A percentile compares a stretch with the other conserved stretches of the same genome.
Evolutionary conservation across 2,329 filamentous ascomycete genomes (phyloP).

Genomic region (Colletotrichum sp.): DNA sequence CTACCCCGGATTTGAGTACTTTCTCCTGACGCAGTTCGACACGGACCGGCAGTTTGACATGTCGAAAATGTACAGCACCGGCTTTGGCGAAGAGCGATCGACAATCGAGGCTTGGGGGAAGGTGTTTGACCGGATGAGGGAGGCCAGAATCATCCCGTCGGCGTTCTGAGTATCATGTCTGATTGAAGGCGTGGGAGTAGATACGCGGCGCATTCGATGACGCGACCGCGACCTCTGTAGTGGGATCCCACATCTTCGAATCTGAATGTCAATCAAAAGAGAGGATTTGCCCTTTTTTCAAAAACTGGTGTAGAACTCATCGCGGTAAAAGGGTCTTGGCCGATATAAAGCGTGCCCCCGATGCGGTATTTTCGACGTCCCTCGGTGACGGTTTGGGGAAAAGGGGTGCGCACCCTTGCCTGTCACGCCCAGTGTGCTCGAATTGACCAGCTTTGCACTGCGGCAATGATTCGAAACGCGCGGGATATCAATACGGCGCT

Average conservation of each 20-base stretch:
- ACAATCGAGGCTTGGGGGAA: slow-evolving; percentile 41
- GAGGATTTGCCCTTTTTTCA: neutral
- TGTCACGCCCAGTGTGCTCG: neutral
- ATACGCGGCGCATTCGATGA: slow-evolving; percentile 43
- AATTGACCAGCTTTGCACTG: neutral
- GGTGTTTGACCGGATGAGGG: slow-evolving; percentile 48
- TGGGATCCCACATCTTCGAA: slow-evolving; percentile 26
- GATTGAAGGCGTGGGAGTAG: slow-evolving; percentile 35
- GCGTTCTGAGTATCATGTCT: slow-evolving; percentile 37
- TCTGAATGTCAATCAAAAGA: slow-evolving; percentile 30
- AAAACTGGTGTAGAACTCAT: neutral
- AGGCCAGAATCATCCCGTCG: slow-evolving; percentile 42
- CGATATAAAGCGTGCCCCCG: slow-evolving; percentile 27
- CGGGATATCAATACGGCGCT: neutral
- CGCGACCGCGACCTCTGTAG: slow-evolving; percentile 36
- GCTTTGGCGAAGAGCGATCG: slow-evolving; percentile 46
- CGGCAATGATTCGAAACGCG: neutral
- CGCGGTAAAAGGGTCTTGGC: slow-evolving; percentile 38
- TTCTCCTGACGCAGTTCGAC: slow-evolving; percentile 46
- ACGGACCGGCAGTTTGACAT: slow-evolving; percentile 51
- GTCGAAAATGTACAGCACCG: slow-evolving; percentile 42
- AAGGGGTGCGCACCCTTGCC: neutral
- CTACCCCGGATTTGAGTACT: slow-evolving; percentile 43
- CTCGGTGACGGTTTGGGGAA: neutral
- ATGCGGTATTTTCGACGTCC: neutral